These are phyloP conservation scores for Sclerotinia glacialis DNA, from an alignment of 2,329 filamentous ascomycete genomes.

Conservation along the genomic window DNA sequence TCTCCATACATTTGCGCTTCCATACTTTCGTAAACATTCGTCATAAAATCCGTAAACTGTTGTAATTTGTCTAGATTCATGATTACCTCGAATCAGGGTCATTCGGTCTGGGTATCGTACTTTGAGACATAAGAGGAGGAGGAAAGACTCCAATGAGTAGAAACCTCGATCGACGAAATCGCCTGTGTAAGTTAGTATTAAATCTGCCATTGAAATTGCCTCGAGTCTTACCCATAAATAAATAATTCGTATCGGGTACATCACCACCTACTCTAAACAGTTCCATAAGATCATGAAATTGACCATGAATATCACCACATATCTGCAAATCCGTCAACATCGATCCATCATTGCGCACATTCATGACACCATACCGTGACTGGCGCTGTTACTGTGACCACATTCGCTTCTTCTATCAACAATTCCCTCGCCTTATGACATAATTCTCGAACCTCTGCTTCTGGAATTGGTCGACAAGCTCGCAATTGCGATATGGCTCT, in stretches of 20 bases:
- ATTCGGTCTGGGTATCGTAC: slow-evolving; percentile 97
- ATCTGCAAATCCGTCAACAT: slow-evolving; percentile 52
- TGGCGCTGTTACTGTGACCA: slow-evolving; percentile 90
- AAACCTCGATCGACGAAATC: slow-evolving; percentile 98
- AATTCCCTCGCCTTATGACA: slow-evolving; percentile 97
- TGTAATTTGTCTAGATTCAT: slow-evolving; percentile 95
- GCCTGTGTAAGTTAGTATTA: slow-evolving; percentile 49
- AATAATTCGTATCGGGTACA: slow-evolving; percentile 91
- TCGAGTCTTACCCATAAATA: slow-evolving; percentile 78
- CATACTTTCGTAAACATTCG: slow-evolving; percentile 93
- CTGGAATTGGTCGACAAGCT: slow-evolving; percentile 92
- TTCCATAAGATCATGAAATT: slow-evolving; percentile 97
- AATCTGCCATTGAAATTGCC: background rate
- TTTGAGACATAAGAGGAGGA: slow-evolving; percentile 92
- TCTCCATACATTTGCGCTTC: slow-evolving; percentile 93
- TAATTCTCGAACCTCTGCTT: slow-evolving; percentile 90
- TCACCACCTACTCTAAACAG: slow-evolving; percentile 91
- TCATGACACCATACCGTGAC: slow-evolving; percentile 64
- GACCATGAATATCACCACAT: slow-evolving; percentile 95
- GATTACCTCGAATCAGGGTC: slow-evolving; percentile 91
- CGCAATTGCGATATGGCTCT: slow-evolving; percentile 95
- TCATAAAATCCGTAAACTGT: slow-evolving; percentile 99
- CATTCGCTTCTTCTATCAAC: slow-evolving; percentile 95
- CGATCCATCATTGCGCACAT: slow-evolving; percentile 23
- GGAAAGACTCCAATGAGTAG: slow-evolving; percentile 95